Evolutionary conservation across 2,329 filamentous ascomycete species (phyloP), one percentile per base, ranked within the genome.

Genomic region (Ophiostoma angusticollis): DNA sequence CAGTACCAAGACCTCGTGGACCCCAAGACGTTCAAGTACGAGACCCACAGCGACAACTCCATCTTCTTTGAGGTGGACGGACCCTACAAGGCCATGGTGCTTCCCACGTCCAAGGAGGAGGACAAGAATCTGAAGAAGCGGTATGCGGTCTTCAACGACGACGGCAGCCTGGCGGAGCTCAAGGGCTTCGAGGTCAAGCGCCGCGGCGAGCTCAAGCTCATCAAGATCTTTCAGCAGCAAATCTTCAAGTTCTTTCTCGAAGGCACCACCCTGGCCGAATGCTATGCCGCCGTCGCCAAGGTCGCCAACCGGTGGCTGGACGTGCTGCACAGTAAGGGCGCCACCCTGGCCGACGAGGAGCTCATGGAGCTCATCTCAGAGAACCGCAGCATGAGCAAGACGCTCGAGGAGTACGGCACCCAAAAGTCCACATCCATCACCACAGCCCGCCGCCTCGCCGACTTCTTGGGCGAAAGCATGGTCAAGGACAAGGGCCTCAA

Each of bases 361-460:
- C 72, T 99, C 29, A 96, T 98, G 59, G 89, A 98, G 52, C 78
- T 99, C n/a, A 98, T 99, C 76, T 95, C 86, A 35, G 91, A 99
- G 59, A 99, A 99, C 63, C 80, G 93, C 64, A 96, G 77, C 64
- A 98, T 99, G 91, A 73, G 79, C 14, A 98, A 98, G 62, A 93
- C 91, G 0, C 66, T 99, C 2, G 89, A 95, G 49, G 93, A 99
- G 60, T 99, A 99, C 49, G 91, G 87, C 14, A 66, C 64, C 7
- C 93, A 98, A 52, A 98, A 99, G 57, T 96, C 89, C 0, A 98
- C 91, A 1, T 94, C 91, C n/a, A 98, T 99, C 57, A 99, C 91
- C 2, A 99, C 91, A 0, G 91, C 91, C 9, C 91, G 81, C 52
- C 85, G 91, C 46, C 63, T 99, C 30, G 91, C 91, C 25, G 91